Percentiles rank a stretch among this genome's conserved stretches.
phyloP scores from a whole-genome alignment of 495 filamentous ascomycete species.

The Parmelia sp. region DNA sequence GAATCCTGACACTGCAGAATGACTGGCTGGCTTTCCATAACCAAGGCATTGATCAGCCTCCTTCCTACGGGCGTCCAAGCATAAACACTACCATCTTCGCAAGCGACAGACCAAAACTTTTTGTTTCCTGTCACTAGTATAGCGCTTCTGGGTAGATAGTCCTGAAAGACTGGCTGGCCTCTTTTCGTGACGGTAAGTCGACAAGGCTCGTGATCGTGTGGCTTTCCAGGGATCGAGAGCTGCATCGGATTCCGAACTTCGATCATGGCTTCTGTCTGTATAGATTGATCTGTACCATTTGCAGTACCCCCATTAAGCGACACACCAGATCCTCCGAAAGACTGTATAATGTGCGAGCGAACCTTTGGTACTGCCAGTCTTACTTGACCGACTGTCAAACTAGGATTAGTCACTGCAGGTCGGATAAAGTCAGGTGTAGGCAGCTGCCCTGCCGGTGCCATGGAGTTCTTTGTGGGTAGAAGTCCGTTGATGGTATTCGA shows the following conservation, averaged over 20 bases:
- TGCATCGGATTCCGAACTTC: constrained; percentile 66
- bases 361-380: constrained; percentile 85
- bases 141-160: constrained; percentile 77
- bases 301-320: constrained; percentile 18
- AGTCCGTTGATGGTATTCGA: constrained; percentile 70
- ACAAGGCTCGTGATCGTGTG: constrained; percentile 67
- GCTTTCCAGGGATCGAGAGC: constrained; percentile 48
- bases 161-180: constrained; percentile 87
- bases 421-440: constrained; percentile 81
- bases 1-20: constrained; percentile 84
- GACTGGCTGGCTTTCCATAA: constrained; percentile 88
- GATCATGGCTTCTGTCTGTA: constrained; percentile 44
- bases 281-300: constrained; percentile 38
- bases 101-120: constrained; percentile 84
- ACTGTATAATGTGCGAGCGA: constrained; percentile 67
- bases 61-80: constrained; percentile 94
- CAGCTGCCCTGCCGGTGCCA: constrained; percentile 49
- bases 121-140: constrained; percentile 83
- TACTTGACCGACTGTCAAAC: constrained; percentile 74
- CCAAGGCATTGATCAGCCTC: constrained; percentile 70
- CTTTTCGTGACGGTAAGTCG: constrained; percentile 72
- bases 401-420: constrained; percentile 77
- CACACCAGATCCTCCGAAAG: constrained; percentile 44
- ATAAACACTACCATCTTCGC: constrained; percentile 89
- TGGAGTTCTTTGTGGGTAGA: constrained; percentile 54